Percentiles rank a stretch among this genome's conserved stretches.
Conservation (phyloP, 2,329 filamentous ascomycete species). For the Penicillium sp. region DNA sequence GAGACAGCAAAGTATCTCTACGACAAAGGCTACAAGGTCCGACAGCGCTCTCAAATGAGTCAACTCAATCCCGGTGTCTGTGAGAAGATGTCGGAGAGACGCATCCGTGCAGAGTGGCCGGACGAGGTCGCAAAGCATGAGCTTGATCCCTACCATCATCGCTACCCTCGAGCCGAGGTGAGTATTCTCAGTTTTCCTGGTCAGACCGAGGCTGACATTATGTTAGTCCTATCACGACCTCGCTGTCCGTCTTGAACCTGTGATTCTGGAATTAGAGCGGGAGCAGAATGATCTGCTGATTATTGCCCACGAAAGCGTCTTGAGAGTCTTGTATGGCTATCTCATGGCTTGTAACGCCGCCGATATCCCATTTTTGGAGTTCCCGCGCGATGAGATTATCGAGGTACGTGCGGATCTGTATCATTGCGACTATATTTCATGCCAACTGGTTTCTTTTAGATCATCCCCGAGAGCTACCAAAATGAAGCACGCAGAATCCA, state of each 20-base stretch:
- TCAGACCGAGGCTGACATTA: constrained; percentile 2
- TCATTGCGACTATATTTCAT: neutral
- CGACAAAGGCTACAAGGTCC: constrained; percentile 77
- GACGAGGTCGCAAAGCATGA: constrained; percentile 93
- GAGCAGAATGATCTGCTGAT: constrained; percentile 98
- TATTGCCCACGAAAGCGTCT: constrained; percentile 96
- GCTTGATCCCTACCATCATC: constrained; percentile 92
- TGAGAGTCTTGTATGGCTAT: constrained; percentile 94
- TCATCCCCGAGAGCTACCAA: constrained; percentile 95
- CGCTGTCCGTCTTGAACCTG: constrained; percentile 94
- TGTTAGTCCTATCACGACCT: constrained; percentile 92
- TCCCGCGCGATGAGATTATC: constrained; percentile 95
- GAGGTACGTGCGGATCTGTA: constrained; percentile 56
- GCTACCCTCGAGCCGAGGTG: constrained; percentile 92
- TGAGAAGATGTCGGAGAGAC: constrained; percentile 84
- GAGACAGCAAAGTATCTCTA: constrained; percentile 86
- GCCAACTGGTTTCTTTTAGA: constrained; percentile 51
- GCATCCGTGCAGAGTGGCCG: constrained; percentile 79
- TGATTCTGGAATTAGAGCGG: constrained; percentile 94
- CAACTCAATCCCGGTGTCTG: constrained; percentile 96
- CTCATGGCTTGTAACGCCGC: constrained; percentile 97
- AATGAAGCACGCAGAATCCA: constrained; percentile 91
- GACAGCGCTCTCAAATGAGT: constrained; percentile 93
- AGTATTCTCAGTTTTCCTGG: constrained; percentile 17
- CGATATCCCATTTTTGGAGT: constrained; percentile 89